These are phyloP conservation scores for Teunomyces gatunensis DNA, from an alignment of 805 yeast species.

Conservation along the genomic window DNA sequence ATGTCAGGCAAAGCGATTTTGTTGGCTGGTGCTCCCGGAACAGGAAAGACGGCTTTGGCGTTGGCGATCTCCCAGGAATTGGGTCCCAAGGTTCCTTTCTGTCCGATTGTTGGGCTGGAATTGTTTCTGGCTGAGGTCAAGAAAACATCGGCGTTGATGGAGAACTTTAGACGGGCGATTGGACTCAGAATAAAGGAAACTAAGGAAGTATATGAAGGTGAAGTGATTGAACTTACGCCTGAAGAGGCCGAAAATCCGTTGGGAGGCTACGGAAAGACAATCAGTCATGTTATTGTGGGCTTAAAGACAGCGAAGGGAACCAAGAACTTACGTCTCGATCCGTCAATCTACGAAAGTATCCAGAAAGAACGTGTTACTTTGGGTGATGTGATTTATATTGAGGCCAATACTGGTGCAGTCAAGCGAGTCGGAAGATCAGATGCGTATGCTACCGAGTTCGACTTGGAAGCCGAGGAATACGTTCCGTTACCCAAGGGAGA, in stretches of 20 bases:
- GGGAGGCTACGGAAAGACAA: constrained; percentile 97
- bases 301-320: constrained; percentile 90
- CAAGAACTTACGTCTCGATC: constrained; percentile 85
- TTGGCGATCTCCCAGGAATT: constrained; percentile 93
- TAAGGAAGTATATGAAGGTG: constrained; percentile 97
- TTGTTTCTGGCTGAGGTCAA: constrained; percentile 94
- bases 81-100: constrained; percentile 96
- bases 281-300: constrained; percentile 90
- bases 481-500: constrained; percentile 99
- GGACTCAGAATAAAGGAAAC: constrained; percentile 95
- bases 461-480: constrained; percentile 96
- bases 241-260: constrained; percentile 96
- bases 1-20: constrained; percentile 96
- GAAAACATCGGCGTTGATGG: constrained; percentile 95
- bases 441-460: constrained; percentile 97
- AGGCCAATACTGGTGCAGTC: constrained; percentile 96
- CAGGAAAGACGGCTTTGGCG: constrained; percentile 97
- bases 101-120: constrained; percentile 95
- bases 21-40: constrained; percentile 97
- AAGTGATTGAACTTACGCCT: constrained; percentile 91
- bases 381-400: constrained; percentile 97
- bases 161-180: constrained; percentile 93
- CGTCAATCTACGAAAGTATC: constrained; percentile 87
- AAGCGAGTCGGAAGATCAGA: constrained; percentile 98
- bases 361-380: constrained; percentile 92